phyloP scores from a whole-genome alignment of 352 stramenopile genomes.

The Pythium brassicae region DNA sequence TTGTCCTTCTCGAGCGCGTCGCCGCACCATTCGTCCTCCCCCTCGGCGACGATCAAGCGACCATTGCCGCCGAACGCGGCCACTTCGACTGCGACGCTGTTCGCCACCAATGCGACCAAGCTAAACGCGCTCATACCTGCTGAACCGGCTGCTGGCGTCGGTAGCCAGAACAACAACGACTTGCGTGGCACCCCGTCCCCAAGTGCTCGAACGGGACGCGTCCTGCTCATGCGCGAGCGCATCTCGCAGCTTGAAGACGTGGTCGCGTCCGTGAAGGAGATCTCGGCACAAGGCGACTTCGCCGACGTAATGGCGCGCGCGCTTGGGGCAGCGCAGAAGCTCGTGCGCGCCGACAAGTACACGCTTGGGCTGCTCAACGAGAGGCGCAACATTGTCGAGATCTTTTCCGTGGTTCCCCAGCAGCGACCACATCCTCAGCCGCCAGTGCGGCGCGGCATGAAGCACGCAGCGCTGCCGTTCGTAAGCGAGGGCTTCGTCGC shows the following conservation, averaged over 20 bases:
- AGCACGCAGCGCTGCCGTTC: slow-evolving; percentile 21
- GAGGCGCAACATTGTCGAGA: slow-evolving; percentile 46
- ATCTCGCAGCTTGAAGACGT: slow-evolving; percentile 56
- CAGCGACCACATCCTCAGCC: neutral
- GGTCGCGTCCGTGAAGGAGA: slow-evolving; percentile 49
- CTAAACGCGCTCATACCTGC: neutral
- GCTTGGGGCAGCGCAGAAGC: slow-evolving; percentile 39
- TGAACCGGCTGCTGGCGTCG: neutral
- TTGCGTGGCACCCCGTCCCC: neutral
- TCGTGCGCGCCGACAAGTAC: slow-evolving; percentile 62
- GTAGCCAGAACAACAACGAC: neutral
- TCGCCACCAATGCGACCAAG: slow-evolving; percentile 1
- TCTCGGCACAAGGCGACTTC: slow-evolving; percentile 56
- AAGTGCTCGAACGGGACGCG: slow-evolving; percentile 6
- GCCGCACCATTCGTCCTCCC: neutral
- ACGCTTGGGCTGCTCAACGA: slow-evolving; percentile 60
- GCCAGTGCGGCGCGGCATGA: neutral
- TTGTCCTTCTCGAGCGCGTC: slow-evolving; percentile 13
- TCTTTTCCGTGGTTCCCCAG: slow-evolving; percentile 32
- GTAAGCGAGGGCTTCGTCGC: slow-evolving; percentile 51
- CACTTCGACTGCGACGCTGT: neutral
- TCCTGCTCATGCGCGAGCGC: slow-evolving; percentile 38
- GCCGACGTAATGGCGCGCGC: slow-evolving; percentile 50
- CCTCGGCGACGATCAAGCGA: neutral
- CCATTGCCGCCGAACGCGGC: neutral